These are phyloP conservation scores for Akebia trifoliata DNA, from an alignment of 164 flowering plant genomes.

Conservation along the genomic window DNA sequence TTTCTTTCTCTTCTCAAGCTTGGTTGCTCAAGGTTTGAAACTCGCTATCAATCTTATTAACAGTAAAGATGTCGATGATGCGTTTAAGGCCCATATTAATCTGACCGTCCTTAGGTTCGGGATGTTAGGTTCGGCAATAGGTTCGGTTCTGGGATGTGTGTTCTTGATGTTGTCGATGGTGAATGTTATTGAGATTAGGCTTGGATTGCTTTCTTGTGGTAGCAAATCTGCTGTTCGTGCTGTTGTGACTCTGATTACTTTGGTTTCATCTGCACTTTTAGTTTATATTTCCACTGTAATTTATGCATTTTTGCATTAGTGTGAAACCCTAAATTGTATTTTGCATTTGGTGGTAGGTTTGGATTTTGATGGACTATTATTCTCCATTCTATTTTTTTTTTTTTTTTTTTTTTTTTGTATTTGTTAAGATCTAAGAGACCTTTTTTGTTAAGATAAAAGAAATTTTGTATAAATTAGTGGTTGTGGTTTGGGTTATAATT, in stretches of 20 bases:
- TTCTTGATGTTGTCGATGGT: constrained; percentile 36
- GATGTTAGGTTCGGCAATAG: constrained; percentile 37
- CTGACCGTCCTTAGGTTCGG: constrained; percentile 22
- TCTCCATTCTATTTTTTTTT: too few species aligned
- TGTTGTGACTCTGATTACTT: constrained; percentile 16
- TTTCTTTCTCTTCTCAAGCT: constrained; percentile 37
- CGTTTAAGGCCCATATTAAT: constrained; percentile 27
- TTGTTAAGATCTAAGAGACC: too few species aligned
- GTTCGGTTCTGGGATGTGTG: constrained; percentile 34
- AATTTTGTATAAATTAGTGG: too few species aligned
- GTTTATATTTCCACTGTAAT: constrained; percentile 25
- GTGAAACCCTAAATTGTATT: too few species aligned
- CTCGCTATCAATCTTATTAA: constrained; percentile 35
- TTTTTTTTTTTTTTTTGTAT: too few species aligned
- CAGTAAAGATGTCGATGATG: constrained; percentile 27
- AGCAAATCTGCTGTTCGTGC: constrained; percentile 15
- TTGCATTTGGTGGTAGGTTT: too few species aligned
- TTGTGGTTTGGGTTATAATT: too few species aligned
- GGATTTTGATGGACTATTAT: too few species aligned
- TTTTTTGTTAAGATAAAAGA: too few species aligned
- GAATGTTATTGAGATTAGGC: constrained; percentile 30
- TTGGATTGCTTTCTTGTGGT: constrained; percentile 25
- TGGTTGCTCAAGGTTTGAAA: constrained; percentile 32
- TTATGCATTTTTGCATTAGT: constrained; percentile 20
- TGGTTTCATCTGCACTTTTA: constrained; percentile 21